These are phyloP conservation scores for Penicillium sp. DNA, from an alignment of 2,329 filamentous ascomycete species.

Conservation along the genomic window DNA sequence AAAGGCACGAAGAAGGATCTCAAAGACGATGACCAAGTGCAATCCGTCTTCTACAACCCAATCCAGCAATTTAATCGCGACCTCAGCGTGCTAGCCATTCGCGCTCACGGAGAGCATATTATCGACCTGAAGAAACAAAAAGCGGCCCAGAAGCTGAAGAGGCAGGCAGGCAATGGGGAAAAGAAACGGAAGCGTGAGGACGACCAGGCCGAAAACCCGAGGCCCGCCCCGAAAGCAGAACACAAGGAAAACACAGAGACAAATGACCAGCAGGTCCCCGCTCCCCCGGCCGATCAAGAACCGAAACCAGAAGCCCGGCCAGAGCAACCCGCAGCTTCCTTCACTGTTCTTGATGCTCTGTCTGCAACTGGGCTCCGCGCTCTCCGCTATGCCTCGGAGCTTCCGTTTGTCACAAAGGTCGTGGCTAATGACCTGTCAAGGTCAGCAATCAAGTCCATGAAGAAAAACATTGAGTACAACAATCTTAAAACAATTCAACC, in stretches of 20 bases:
- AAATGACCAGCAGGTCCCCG: constrained; percentile 5
- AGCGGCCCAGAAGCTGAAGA: constrained; percentile 33
- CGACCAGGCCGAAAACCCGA: constrained; percentile 15
- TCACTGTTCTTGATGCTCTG: constrained; percentile 86
- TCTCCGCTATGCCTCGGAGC: constrained; percentile 80
- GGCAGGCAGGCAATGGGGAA: constrained; percentile 25
- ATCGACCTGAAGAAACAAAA: constrained; percentile 48
- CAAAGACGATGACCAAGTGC: constrained; percentile 53
- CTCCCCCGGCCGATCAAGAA: not conserved
- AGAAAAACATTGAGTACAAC: constrained; percentile 77
- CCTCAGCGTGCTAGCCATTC: constrained; percentile 83
- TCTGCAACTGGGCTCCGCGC: constrained; percentile 89
- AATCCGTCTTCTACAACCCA: constrained; percentile 92
- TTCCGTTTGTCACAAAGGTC: constrained; percentile 71
- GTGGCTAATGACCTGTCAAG: constrained; percentile 83
- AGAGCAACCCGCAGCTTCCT: constrained; percentile 39
- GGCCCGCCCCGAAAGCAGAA: constrained; percentile 12
- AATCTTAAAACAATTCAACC: constrained; percentile 63
- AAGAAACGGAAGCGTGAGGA: constrained; percentile 35
- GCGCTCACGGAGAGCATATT: constrained; percentile 68
- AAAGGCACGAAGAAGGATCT: constrained; percentile 39
- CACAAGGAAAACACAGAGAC: constrained; percentile 15
- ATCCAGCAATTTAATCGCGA: constrained; percentile 99
- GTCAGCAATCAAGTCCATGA: constrained; percentile 69
- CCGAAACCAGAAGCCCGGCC: constrained; percentile 8